Conservation (phyloP, 306 rosid genomes). For the Prunus kanzakura region DNA sequence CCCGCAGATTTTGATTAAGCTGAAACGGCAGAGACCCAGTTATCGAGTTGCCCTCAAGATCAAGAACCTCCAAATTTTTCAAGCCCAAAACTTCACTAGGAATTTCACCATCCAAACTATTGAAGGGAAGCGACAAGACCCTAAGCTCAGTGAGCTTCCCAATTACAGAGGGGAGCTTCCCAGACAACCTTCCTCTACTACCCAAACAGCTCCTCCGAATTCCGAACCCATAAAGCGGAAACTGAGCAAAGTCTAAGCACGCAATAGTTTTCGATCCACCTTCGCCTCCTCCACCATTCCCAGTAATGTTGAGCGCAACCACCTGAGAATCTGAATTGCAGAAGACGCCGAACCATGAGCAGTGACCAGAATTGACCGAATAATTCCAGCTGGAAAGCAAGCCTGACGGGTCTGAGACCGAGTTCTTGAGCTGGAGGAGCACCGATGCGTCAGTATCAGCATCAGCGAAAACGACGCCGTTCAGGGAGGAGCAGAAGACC, state of each 20-base stretch:
- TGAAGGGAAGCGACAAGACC: constrained; percentile 66
- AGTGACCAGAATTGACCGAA: constrained; percentile 31
- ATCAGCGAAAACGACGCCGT: constrained; percentile 28
- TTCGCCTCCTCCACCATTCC: constrained; percentile 41
- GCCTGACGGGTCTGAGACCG: constrained; percentile 62
- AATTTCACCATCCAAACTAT: constrained; percentile 58
- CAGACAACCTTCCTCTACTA: constrained; percentile 44
- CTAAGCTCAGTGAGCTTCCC: constrained; percentile 64
- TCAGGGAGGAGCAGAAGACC: constrained; percentile 2
- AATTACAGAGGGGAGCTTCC: constrained; percentile 51
- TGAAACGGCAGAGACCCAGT: constrained; percentile 53
- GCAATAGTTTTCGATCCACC: constrained; percentile 27
- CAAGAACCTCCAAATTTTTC: constrained; percentile 75
- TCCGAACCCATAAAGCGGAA: constrained; percentile 81
- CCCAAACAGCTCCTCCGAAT: constrained; percentile 49
- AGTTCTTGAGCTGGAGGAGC: constrained; percentile 60
- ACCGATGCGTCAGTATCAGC: constrained; percentile 62
- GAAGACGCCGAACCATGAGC: constrained; percentile 62
- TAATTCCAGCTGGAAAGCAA: constrained; percentile 56
- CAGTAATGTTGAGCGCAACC: constrained; percentile 67
- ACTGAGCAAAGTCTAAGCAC: constrained; percentile 44
- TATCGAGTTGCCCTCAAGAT: constrained; percentile 73
- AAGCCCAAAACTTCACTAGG: constrained; percentile 62
- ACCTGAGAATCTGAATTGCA: constrained; percentile 65
- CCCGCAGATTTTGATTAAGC: constrained; percentile 42